phyloP scores from a whole-genome alignment of 805 yeast genomes.

The Candida easanensis region DNA sequence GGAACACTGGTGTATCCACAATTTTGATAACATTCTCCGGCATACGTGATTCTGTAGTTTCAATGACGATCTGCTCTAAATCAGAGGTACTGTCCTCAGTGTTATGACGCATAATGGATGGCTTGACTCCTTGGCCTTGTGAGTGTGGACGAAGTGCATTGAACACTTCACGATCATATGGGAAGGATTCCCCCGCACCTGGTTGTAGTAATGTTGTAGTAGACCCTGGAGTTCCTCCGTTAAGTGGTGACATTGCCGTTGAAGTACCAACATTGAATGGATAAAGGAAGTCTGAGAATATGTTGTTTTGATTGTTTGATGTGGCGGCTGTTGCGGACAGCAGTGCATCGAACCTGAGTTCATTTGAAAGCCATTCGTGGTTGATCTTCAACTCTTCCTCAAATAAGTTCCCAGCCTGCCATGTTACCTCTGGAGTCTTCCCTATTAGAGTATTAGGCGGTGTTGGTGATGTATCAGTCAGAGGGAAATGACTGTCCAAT shows the following conservation, averaged over 20 bases:
- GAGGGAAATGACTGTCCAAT: not conserved
- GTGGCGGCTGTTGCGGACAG: conserved; percentile 67
- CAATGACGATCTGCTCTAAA: conserved; percentile 14
- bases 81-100: not conserved
- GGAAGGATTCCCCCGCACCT: conserved; percentile 9
- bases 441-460: not conserved
- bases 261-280: conserved; percentile 15
- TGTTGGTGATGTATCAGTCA: not conserved
- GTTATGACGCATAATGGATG: not conserved
- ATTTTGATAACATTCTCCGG: conserved; percentile 45
- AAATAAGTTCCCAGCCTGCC: conserved; percentile 18
- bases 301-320: conserved; percentile 49
- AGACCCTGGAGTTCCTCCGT: not conserved
- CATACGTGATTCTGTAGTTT: conserved; percentile 40
- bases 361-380: conserved; percentile 65
- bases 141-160: conserved; percentile 23
- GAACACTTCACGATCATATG: conserved; percentile 28
- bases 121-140: not conserved
- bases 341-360: conserved; percentile 67
- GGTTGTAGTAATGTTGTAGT: conserved; percentile 1
- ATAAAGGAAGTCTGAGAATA: conserved; percentile 52
- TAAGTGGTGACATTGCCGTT: not conserved
- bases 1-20: conserved; percentile 31
- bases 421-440: conserved; percentile 1
- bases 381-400: conserved; percentile 17